Evolutionary conservation across 169 alveolate genomes (phyloP), one percentile per base, ranked within the genome.

Genomic region (Ichthyophthirius multifiliis): DNA sequence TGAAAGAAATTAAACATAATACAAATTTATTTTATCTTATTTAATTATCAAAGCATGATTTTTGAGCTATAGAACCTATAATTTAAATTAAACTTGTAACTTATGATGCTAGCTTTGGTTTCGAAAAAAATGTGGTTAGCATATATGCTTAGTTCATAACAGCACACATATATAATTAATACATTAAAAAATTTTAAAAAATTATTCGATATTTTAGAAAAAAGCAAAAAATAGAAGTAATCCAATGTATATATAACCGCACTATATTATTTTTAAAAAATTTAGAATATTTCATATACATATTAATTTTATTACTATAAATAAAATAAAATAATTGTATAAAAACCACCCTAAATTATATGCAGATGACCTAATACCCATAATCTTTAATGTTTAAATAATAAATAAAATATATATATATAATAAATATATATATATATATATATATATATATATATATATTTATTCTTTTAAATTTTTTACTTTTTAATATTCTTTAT

Each of bases 401-500:
- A 48, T 55, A 64, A 64, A 64, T 10, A 4, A 15, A 64, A 1
- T 30, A 31, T 64, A 30, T 12, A 32, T 27, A 10, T n/a, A 9
- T 41, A 1, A 15, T 4, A 15, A 32, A 12, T 4, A 0, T 4
- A 15, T 64, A 1, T 15, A 30, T 34, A 12, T 9, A 1, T 31
- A 32, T 16, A 3, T 64, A n/a, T 13, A 20, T n/a, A n/a, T n/a
- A n/a, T n/a, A n/a, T n/a, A n/a, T n/a, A n/a, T n/a, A n/a, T n/a
- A n/a, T n/a, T n/a, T n/a, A n/a, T n/a, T n/a, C n/a, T 45, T 45
- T 27, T 6, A 6, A 4, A 31, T 0, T 67, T 2, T 13, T 39
- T 67, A 67, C 77, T 37, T 67, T 67, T 9, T 67, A 67, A 16
- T 47, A 37, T 20, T 67, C 77, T 18, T 67, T 67, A 67, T 67